A percentile compares a stretch with the other conserved stretches of the same genome.
These are phyloP conservation scores for Leersia perrieri DNA, from an alignment of 176 grass and related monocot species.

Conservation along the genomic window DNA sequence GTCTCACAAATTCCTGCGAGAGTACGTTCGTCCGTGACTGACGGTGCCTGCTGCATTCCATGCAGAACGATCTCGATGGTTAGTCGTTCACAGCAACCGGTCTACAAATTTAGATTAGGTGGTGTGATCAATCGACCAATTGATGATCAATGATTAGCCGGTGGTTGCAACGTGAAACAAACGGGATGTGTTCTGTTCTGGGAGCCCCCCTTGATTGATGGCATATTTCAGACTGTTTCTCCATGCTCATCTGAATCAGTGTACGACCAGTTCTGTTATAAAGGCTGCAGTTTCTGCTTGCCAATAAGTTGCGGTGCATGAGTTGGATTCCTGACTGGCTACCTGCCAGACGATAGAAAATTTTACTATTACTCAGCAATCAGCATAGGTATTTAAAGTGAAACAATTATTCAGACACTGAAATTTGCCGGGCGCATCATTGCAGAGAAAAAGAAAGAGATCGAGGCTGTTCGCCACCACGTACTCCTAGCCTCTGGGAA, in stretches of 20 bases:
- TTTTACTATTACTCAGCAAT: not conserved
- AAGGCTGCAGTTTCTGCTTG: not conserved
- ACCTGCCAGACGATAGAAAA: not conserved
- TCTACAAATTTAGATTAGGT: not conserved
- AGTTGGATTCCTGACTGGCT: not conserved
- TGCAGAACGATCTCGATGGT: not conserved
- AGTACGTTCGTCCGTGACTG: not conserved
- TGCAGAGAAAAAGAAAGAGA: not conserved
- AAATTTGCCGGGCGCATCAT: not conserved
- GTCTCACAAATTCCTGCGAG: not conserved
- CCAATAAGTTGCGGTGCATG: too few species aligned
- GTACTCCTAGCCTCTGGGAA: not conserved
- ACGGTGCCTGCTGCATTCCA: not conserved
- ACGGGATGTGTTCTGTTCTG: not conserved
- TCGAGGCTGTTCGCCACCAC: not conserved
- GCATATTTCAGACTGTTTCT: not conserved
- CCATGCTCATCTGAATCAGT: not conserved
- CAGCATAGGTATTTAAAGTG: not conserved
- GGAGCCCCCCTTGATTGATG: not conserved
- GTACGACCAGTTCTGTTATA: not conserved
- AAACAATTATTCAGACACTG: not conserved
- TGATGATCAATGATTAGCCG: constrained; percentile 21
- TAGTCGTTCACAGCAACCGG: not conserved
- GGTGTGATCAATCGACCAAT: not conserved
- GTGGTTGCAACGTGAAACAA: not conserved